Evolutionary conservation across 75 land plant species (phyloP), one percentile per base, ranked within the genome.

Genomic region (Sequoiadendron giganteum): DNA sequence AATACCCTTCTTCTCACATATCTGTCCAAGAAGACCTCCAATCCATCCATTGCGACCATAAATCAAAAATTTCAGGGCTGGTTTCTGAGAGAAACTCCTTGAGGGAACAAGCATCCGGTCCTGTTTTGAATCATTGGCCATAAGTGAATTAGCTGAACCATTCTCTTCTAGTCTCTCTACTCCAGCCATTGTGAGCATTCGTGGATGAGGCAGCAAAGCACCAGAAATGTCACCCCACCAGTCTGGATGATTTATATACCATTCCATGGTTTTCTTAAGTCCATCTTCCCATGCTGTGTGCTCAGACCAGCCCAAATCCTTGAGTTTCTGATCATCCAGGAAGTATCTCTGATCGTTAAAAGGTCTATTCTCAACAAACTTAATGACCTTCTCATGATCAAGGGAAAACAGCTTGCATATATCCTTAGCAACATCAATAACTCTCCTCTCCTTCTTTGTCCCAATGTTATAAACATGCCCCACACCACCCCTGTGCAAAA

Each of bases 211-310:
- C 45, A 94, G 58, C 85, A 95, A 76, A 7, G 96, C 96, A 1
- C 96, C 94, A 28, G 94, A 90, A 21, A 95, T 95, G 87, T 95
- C 95, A 48, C 94, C 96, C 95, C 96, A 95, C 96, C 96, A 95
- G 40, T 90, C 93, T 28, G 93, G 95, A 86, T 95, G 73, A 21
- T 82, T 85, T 10, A 65, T 90, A 79, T 95, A 95, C 96, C 95
- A 95, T 0, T 95, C 90, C 91, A 89, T 93, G 5, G 95, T 93
- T 89, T 94, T 95, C 73, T 77, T 89, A 88, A 94, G 85, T 19
- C 96, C 94, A n/a, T 95, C 96, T 32, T 93, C 92, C 96, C 96
- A 95, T 43, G 89, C 85, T 0, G 96, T 94, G 25, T 93, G 82
- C 92, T 95, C 95, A 5, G 85, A 68, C 96, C 95, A 95, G 5